These are phyloP conservation scores for Neurospora tetraspora DNA, from an alignment of 495 filamentous ascomycete genomes.

Conservation along the genomic window DNA sequence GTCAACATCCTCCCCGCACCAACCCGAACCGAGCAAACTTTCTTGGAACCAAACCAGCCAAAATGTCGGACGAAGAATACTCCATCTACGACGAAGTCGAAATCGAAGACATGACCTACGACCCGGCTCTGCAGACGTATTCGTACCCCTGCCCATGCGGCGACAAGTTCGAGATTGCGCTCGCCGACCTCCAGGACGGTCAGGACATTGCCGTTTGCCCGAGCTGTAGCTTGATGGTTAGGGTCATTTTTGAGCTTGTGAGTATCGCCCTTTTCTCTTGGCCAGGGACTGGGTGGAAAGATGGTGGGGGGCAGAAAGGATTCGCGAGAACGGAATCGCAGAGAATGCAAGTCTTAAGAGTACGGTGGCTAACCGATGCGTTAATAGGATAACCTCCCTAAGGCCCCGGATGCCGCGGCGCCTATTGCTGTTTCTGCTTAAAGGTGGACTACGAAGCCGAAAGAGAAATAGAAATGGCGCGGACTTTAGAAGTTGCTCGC, in stretches of 20 bases:
- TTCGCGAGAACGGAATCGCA: neutral
- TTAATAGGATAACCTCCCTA: slow-evolving; percentile 28
- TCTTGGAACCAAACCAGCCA: too few species aligned
- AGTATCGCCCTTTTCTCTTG: slow-evolving; percentile 16
- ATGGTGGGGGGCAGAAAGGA: too few species aligned
- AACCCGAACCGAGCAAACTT: neutral
- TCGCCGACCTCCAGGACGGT: slow-evolving; percentile 75
- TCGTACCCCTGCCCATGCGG: slow-evolving; percentile 95
- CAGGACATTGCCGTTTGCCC: slow-evolving; percentile 93
- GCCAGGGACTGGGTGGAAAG: too few species aligned
- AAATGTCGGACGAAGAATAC: slow-evolving; percentile 53
- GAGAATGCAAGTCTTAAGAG: neutral
- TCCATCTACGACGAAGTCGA: slow-evolving; percentile 97
- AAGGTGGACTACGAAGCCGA: neutral
- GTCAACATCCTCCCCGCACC: neutral
- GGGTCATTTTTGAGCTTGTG: slow-evolving; percentile 84
- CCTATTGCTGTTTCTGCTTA: slow-evolving; percentile 13
- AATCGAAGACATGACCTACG: slow-evolving; percentile 98
- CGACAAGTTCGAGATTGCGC: slow-evolving; percentile 88
- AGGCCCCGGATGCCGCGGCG: slow-evolving; percentile 5
- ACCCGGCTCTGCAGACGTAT: slow-evolving; percentile 73
- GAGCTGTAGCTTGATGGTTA: slow-evolving; percentile 92
- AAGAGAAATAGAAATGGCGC: neutral
- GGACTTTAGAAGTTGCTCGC: neutral
- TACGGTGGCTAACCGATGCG: neutral